These are phyloP conservation scores for Ophiostoma tasmaniense DNA, from an alignment of 2,329 filamentous ascomycete genomes.

Conservation along the genomic window DNA sequence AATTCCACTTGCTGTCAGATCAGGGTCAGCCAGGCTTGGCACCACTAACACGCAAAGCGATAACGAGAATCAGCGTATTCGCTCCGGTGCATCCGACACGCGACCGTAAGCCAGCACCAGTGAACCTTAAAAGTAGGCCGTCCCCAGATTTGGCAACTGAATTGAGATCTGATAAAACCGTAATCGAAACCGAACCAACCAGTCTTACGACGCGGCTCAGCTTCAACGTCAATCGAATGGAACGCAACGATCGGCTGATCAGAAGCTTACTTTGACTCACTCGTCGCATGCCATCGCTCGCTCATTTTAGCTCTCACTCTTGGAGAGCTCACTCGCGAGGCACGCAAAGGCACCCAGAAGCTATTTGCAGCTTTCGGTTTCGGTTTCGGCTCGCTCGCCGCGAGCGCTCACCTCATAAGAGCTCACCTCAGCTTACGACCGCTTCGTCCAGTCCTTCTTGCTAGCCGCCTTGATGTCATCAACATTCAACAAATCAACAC, in stretches of 20 bases:
- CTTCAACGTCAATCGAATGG: not conserved
- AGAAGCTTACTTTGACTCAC: not conserved
- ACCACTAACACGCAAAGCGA: not conserved
- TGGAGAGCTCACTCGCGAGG: too few relatives aligned
- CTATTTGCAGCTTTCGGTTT: too few relatives aligned
- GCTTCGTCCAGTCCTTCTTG: slow-evolving; percentile 16
- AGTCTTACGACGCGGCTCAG: too few relatives aligned
- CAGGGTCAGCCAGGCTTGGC: not conserved
- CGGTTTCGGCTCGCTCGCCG: too few relatives aligned
- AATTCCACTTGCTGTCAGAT: not conserved
- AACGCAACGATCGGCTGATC: too few relatives aligned
- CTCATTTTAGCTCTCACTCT: too few relatives aligned
- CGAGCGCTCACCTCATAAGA: too few relatives aligned
- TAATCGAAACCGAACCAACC: too few relatives aligned
- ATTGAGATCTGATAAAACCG: too few relatives aligned
- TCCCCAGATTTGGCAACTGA: not conserved
- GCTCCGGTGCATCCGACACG: not conserved
- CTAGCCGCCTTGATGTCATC: slow-evolving; percentile 39
- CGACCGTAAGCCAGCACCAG: not conserved
- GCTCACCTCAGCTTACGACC: too few relatives aligned
- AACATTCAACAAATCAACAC: slow-evolving; percentile 54
- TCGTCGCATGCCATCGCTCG: not conserved
- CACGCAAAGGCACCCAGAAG: too few relatives aligned
- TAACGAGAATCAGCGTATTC: not conserved
- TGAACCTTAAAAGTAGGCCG: not conserved